Conservation (phyloP, 106 monocot species). For the Acorus calamus region DNA sequence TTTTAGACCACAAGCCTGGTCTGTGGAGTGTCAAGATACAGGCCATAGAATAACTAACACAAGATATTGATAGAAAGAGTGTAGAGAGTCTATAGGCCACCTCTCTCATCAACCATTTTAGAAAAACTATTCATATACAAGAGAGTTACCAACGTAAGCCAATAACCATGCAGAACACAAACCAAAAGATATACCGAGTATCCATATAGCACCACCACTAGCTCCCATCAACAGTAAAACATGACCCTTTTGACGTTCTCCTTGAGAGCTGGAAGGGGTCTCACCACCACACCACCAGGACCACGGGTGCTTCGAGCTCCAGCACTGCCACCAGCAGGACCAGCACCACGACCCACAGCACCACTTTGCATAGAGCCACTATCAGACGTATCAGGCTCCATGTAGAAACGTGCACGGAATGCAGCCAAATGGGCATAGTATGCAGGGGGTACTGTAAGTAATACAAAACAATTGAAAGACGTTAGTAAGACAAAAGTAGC, state of each 20-base stretch:
- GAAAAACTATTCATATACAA: too few species aligned
- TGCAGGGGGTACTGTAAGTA: slow-evolving; percentile 75
- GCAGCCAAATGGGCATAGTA: slow-evolving; percentile 93
- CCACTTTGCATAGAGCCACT: slow-evolving; percentile 58
- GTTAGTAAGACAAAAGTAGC: neutral
- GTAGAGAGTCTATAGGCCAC: too few species aligned
- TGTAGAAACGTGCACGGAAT: slow-evolving; percentile 82
- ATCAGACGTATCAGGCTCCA: slow-evolving; percentile 78
- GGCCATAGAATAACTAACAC: too few species aligned
- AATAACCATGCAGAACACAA: too few species aligned
- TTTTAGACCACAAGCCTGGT: too few species aligned
- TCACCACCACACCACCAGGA: slow-evolving; percentile 38
- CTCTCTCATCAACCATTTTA: too few species aligned
- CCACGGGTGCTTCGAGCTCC: slow-evolving; percentile 21
- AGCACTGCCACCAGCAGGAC: slow-evolving; percentile 9
- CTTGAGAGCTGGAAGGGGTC: slow-evolving; percentile 78
- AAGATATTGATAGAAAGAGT: too few species aligned
- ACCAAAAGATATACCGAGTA: too few species aligned
- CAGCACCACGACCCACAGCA: slow-evolving; percentile 35
- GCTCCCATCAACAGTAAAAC: slow-evolving; percentile 65
- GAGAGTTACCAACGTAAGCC: too few species aligned
- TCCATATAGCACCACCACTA: too few species aligned
- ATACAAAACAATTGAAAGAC: neutral
- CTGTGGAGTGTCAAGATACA: too few species aligned
- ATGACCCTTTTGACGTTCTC: slow-evolving; percentile 91